Conservation (phyloP, 352 stramenopile species). For the Pythium dissimile region DNA sequence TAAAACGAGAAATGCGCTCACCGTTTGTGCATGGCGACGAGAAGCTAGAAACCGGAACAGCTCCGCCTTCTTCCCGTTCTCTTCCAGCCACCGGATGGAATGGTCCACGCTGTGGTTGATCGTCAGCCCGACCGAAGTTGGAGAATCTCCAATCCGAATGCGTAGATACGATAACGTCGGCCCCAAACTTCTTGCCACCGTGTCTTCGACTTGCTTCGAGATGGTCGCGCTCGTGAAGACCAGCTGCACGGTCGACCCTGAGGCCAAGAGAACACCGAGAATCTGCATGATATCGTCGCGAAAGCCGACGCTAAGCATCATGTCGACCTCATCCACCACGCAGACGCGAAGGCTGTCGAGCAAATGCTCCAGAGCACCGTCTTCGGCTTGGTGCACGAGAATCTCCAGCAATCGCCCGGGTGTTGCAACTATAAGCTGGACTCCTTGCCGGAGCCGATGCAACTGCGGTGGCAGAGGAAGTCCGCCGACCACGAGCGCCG, state of each 20-base stretch:
- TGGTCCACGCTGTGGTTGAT: slow-evolving; percentile 38
- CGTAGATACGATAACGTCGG: slow-evolving; percentile 19
- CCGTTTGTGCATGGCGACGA: slow-evolving; percentile 28
- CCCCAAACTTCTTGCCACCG: slow-evolving; percentile 23
- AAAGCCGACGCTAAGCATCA: slow-evolving; percentile 69
- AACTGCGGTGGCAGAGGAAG: slow-evolving; percentile 61
- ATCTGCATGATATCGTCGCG: slow-evolving; percentile 45
- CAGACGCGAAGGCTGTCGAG: slow-evolving; percentile 41
- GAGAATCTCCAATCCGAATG: slow-evolving; percentile 23
- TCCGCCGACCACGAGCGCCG: slow-evolving; percentile 58
- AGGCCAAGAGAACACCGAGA: slow-evolving; percentile 24
- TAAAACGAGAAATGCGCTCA: slow-evolving; percentile 19
- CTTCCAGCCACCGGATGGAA: slow-evolving; percentile 42
- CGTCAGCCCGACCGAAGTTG: neutral
- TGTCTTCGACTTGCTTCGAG: slow-evolving; percentile 32
- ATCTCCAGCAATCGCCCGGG: slow-evolving; percentile 63
- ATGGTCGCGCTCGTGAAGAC: slow-evolving; percentile 62
- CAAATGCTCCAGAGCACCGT: neutral
- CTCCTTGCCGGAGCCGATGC: slow-evolving; percentile 51
- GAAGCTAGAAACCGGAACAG: slow-evolving; percentile 40
- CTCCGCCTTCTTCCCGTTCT: slow-evolving; percentile 57
- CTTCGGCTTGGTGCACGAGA: slow-evolving; percentile 4
- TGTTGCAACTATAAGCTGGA: slow-evolving; percentile 66
- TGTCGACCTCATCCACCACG: slow-evolving; percentile 74
- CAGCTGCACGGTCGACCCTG: slow-evolving; percentile 29